Conservation (phyloP, 257 asterid species). For the Salvia hispanica region DNA sequence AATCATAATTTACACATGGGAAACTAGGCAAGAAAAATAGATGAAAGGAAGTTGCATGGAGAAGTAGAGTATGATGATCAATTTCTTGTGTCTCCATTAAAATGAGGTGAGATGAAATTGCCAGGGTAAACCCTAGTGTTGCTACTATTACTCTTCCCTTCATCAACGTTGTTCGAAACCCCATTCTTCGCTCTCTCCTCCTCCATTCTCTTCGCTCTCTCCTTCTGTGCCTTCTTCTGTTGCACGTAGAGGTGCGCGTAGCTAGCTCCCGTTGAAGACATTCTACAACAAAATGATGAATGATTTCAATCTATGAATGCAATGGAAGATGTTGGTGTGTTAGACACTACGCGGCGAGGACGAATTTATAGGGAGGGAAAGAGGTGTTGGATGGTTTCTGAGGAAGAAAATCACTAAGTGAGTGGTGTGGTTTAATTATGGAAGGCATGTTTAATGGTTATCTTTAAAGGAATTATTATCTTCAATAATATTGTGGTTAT, state of each 20-base stretch:
- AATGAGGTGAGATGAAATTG: conserved; percentile 26
- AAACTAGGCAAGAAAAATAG: too few species aligned
- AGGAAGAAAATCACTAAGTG: conserved; percentile 30
- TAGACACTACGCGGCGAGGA: conserved; percentile 1
- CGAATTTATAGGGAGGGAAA: conserved; percentile 42
- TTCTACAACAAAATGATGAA: not conserved
- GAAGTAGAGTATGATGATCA: not conserved
- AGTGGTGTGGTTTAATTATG: conserved; percentile 22
- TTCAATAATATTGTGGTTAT: conserved; percentile 20
- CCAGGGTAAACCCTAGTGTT: conserved; percentile 42
- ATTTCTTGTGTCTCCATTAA: conserved; percentile 31
- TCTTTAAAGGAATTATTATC: conserved; percentile 33
- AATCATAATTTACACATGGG: too few species aligned
- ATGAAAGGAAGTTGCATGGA: too few species aligned
- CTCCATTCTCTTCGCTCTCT: conserved; percentile 22
- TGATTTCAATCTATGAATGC: too few species aligned
- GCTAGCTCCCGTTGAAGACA: conserved; percentile 57
- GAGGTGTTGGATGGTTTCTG: conserved; percentile 22
- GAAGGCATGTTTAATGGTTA: conserved; percentile 29
- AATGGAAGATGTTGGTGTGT: conserved; percentile 8
- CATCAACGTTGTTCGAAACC: conserved; percentile 10
- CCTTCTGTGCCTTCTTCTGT: conserved; percentile 42
- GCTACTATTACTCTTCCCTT: conserved; percentile 25
- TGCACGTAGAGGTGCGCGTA: conserved; percentile 45
- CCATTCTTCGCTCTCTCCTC: conserved; percentile 34